A percentile compares a stretch with the other conserved stretches of the same genome.
Evolutionary conservation across 1,284 basidiomycete species (phyloP).

Genomic region (Porodaedalea pini): DNA sequence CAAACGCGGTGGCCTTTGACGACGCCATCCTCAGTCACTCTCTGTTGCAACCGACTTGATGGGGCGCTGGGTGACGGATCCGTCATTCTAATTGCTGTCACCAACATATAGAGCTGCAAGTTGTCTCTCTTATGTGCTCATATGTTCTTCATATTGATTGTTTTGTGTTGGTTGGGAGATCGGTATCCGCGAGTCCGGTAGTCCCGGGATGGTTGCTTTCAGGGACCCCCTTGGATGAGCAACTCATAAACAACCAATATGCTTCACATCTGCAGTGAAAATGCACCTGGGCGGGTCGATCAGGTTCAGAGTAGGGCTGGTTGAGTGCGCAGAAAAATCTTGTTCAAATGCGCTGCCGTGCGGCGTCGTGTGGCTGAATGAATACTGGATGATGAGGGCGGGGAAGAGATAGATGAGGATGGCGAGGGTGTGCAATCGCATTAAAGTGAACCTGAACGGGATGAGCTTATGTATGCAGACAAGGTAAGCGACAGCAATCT

Average conservation of each 20-base stretch:
- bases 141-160: conserved; percentile 5
- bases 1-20: conserved; percentile 95
- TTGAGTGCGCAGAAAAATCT: not conserved
- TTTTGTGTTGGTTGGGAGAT: conserved; percentile 71
- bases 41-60: conserved; percentile 94
- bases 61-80: conserved; percentile 97
- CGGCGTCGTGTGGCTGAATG: conserved; percentile 1
- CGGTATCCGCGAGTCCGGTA: conserved; percentile 72
- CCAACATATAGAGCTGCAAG: conserved; percentile 93
- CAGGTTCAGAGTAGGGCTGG: not conserved
- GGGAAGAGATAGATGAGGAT: too few species aligned
- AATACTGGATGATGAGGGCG: too few species aligned
- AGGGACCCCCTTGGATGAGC: conserved; percentile 49
- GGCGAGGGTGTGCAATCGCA: too few species aligned
- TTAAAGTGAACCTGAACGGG: too few species aligned
- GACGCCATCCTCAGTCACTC: conserved; percentile 89
- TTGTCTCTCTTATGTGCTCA: conserved; percentile 23
- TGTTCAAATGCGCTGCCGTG: not conserved
- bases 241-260: not conserved
- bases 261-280: not conserved
- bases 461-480: too few species aligned
- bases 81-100: conserved; percentile 96
- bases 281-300: too few species aligned
- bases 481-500: too few species aligned
- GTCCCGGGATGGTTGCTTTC: conserved; percentile 71